phyloP scores from a whole-genome alignment of 345 rosid species.

The Lepidium aucheri region DNA sequence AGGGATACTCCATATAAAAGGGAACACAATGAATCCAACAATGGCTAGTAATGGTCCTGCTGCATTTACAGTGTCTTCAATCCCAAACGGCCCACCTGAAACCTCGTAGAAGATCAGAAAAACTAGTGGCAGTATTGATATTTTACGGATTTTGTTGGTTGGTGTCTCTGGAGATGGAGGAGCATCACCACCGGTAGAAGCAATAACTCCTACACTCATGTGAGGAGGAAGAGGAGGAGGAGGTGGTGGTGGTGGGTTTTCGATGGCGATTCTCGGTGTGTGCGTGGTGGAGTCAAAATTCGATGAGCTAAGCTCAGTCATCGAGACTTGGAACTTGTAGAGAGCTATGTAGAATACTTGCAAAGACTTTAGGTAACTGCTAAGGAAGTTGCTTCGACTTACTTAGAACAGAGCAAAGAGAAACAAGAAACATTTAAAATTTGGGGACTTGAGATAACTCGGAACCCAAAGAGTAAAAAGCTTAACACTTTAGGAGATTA shows the following conservation, averaged over 20 bases:
- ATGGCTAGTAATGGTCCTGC: constrained; percentile 67
- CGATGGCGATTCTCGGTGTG: not conserved
- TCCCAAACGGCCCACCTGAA: constrained; percentile 56
- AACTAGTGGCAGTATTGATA: constrained; percentile 49
- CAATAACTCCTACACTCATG: not conserved
- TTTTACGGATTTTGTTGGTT: constrained; percentile 30
- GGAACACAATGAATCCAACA: constrained; percentile 52
- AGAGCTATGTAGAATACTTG: too few species aligned
- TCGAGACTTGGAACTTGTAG: not conserved
- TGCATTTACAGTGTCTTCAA: constrained; percentile 70
- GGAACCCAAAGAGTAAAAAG: not conserved
- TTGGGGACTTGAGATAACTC: not conserved
- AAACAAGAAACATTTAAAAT: not conserved
- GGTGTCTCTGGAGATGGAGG: not conserved
- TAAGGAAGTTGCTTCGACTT: not conserved
- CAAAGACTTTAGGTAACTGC: too few species aligned
- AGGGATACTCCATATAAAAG: constrained; percentile 74
- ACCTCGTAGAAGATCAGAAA: constrained; percentile 21
- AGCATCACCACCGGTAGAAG: not conserved
- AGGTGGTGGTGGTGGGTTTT: not conserved
- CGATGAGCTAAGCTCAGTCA: constrained; percentile 1
- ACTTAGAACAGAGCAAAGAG: not conserved
- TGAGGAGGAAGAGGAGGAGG: not conserved
- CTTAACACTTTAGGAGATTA: not conserved
- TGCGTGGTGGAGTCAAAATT: not conserved